Conservation (phyloP, 169 alveolate genomes). For the Cyclospora cayetanensis region DNA sequence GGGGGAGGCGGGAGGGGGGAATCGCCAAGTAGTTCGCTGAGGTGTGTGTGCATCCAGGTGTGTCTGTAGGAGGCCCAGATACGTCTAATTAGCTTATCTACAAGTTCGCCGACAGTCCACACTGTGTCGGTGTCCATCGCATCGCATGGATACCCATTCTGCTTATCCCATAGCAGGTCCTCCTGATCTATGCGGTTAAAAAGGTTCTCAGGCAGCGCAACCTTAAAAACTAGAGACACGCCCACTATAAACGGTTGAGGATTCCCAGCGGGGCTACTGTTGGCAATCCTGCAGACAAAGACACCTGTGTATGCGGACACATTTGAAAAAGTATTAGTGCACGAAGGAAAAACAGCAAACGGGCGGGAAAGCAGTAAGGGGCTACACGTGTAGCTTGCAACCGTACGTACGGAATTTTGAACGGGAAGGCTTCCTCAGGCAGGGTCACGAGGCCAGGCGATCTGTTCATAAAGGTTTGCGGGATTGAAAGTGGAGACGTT, state of each 20-base stretch:
- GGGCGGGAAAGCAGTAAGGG: background rate
- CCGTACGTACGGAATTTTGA: background rate
- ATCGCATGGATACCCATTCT: constrained; percentile 2
- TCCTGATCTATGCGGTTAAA: background rate
- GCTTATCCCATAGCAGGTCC: background rate
- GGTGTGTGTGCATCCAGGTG: background rate
- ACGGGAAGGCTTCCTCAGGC: background rate
- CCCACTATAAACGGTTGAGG: background rate
- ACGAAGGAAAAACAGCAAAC: background rate
- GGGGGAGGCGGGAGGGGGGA: constrained; percentile 11
- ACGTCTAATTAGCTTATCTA: background rate
- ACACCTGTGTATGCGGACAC: too few relatives aligned
- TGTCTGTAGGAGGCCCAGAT: background rate
- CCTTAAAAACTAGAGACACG: background rate
- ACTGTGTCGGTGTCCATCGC: background rate
- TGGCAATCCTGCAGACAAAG: background rate
- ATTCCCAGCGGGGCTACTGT: background rate
- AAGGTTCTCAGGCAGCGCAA: background rate
- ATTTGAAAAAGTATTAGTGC: background rate
- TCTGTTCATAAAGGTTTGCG: background rate
- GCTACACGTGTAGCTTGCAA: background rate
- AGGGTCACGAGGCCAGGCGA: background rate
- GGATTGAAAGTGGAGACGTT: background rate
- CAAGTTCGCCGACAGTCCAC: background rate
- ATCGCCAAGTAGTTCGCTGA: background rate